Base-by-base conservation (phyloP, 768 basidiomycete species). In the Naematelia aurantialba region DNA sequence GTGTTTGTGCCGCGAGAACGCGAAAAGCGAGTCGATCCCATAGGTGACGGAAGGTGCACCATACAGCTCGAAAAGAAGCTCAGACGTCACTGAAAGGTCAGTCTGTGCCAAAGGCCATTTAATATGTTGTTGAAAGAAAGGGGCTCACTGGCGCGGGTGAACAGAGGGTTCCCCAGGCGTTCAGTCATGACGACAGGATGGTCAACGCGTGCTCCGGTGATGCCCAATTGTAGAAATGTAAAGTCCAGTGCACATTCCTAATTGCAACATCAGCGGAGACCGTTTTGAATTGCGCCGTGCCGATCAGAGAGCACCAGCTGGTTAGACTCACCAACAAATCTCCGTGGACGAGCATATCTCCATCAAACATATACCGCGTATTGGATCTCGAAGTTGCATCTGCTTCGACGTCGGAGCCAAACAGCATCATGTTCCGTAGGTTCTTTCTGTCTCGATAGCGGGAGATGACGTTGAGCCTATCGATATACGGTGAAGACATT, bases 171-270 rank as follows among this genome's bases (percentile, higher is more conserved):
- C 55, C 86, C 86, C 1, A 97, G 79, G 5, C 91, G 82, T 76
- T 99, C 96, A 0, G 91, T 88, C 90, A 98, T 96, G 57, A 96
- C 79, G 19, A 99, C 81, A 0, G 93, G 92, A 70, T 96, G 92
- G 55, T 88, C 83, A 25, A 98, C 82, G 11, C 82, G 81, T 1
- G 85, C 79, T 0, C 85, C 82, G 66, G 90, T 86, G 61, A 97
- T 86, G 1, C 91, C 90, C 12, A 99, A 82, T 53, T 87, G 85
- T 58, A 91, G 81, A 73, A 97, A 91, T 29, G 88, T 86, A 77
- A 88, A 92, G 79, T 99, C 96, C 56, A 99, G 79, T 5, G 89
- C 89, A 74, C 90, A 86, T 82, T 99, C 96, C 94, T 97, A 81
- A 67, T 8, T 12, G 19, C 52, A 24, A 45, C 19, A 5, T 25